Evolutionary conservation across 2,329 filamentous ascomycete genomes (phyloP), one percentile per base, ranked within the genome.

Genomic region (Trichoderma sp.): DNA sequence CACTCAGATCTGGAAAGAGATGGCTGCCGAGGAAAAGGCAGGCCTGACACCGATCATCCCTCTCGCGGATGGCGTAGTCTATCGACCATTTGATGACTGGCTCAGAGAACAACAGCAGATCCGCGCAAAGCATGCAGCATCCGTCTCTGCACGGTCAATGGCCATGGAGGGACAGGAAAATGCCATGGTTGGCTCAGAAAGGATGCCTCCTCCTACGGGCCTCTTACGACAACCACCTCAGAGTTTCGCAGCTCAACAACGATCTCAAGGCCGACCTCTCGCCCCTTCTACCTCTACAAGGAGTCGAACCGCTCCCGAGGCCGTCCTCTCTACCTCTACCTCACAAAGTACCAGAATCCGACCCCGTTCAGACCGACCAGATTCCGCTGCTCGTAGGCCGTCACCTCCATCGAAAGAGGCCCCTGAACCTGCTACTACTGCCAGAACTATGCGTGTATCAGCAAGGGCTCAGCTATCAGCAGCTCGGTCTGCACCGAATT

Each of bases 21-120:
- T 91, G 80, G 88, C 88, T 0, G 85, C 88, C n/a, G 90, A 92
- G 79, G 90, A 92, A 78, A 88, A 91, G 79, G 87, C 88, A 53
- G 88, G 89, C 1, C 81, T 91, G 68, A 91, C 89, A 0, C 90
- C 89, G 0, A 83, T 85, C 74, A 90, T 91, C 71, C 90, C 90
- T 3, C 81, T 92, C 26, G 85, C 86, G 2, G 86, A 89, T 71
- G 86, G 87, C 55, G 83, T 91, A 64, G 89, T 92, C 13, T 92
- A 92, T 77, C 83, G 88, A 26, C 89, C 89, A 1, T 91, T 89
- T 73, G 87, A 90, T 67, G 88, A 90, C 72, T 87, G 88, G 79
- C 79, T 87, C 72, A 85, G 81, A 76, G 89, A 91, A 76, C 85
- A 88, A 74, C 80, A 83, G 50, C 78, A 81, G 34, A 80, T 82